Percentiles rank a stretch among this genome's conserved stretches.
Evolutionary conservation across 768 basidiomycete genomes (phyloP).

Genomic region (Hemileccinum impolitum): DNA sequence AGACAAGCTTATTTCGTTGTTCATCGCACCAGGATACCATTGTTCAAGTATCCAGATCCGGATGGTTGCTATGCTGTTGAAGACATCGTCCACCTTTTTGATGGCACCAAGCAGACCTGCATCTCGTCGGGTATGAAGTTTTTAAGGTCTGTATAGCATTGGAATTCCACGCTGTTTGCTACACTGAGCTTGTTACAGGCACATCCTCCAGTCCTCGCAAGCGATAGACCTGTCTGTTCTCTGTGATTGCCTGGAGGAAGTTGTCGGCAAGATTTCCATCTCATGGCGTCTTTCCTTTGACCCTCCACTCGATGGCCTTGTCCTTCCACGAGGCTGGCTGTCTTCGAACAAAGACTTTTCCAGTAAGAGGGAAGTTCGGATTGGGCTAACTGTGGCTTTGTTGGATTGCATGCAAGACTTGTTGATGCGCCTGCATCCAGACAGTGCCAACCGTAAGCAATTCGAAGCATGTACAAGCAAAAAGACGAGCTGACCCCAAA

Average conservation of each 20-base stretch:
- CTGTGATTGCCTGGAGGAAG: constrained; percentile 49
- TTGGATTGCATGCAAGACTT: constrained; percentile 21
- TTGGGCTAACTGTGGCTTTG: constrained; percentile 39
- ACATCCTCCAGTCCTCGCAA: constrained; percentile 38
- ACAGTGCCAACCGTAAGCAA: constrained; percentile 26
- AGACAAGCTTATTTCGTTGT: constrained; percentile 30
- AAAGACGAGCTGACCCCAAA: neutral
- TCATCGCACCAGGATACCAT: neutral
- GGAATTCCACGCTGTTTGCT: constrained; percentile 21
- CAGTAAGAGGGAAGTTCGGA: constrained; percentile 11
- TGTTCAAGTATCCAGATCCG: constrained; percentile 13
- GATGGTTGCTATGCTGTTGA: constrained; percentile 27
- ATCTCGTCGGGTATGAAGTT: constrained; percentile 38
- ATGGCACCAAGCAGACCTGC: constrained; percentile 25
- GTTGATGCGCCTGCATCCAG: constrained; percentile 29
- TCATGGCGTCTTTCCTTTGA: constrained; percentile 23
- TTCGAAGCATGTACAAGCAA: neutral
- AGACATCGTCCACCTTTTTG: constrained; percentile 30
- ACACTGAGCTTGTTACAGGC: constrained; percentile 31
- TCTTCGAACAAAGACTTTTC: constrained; percentile 16
- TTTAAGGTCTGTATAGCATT: constrained; percentile 34
- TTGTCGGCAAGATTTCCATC: constrained; percentile 43
- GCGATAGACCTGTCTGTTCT: constrained; percentile 45
- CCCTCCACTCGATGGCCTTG: constrained; percentile 39
- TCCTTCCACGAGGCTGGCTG: constrained; percentile 56